Evolutionary conservation across 371 early-diverging fungal species (phyloP).

Genomic region (Syncephalastrum sp.): DNA sequence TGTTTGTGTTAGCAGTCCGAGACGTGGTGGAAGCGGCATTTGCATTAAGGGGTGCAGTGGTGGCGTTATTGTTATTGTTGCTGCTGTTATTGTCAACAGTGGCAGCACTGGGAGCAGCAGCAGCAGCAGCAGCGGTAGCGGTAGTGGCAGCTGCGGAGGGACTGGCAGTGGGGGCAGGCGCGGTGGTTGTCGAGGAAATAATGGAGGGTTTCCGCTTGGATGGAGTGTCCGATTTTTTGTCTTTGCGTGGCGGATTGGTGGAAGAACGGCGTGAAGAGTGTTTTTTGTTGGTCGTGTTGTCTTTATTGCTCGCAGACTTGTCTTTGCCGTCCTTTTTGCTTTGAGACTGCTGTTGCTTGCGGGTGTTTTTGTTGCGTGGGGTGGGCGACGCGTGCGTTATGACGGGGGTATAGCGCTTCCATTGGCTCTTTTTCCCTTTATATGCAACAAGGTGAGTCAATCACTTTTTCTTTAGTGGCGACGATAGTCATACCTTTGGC

Average conservation of each 20-base stretch:
- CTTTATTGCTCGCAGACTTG: not conserved
- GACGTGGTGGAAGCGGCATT: constrained; percentile 6
- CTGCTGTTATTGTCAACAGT: not conserved
- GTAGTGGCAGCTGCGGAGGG: constrained; percentile 2
- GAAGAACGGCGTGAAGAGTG: not conserved
- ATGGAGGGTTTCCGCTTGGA: too few species aligned
- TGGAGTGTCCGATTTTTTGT: not conserved
- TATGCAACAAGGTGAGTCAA: constrained; percentile 29
- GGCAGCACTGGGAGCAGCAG: constrained; percentile 8
- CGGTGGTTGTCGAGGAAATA: not conserved
- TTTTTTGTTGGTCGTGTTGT: not conserved
- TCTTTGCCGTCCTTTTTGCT: constrained; percentile 1
- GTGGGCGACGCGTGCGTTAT: constrained; percentile 59
- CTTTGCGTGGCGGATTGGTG: not conserved
- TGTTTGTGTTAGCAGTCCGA: not conserved
- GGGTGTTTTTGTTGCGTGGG: constrained; percentile 23
- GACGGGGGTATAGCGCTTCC: constrained; percentile 62
- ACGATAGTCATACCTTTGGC: constrained; percentile 24
- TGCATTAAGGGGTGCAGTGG: constrained; percentile 7
- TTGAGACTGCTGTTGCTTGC: not conserved
- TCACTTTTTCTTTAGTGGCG: constrained; percentile 15
- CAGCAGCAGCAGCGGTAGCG: not conserved
- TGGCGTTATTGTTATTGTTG: constrained; percentile 2
- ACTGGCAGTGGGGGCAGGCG: not conserved
- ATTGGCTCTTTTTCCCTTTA: constrained; percentile 53